These are phyloP conservation scores for Wallemia mellicola DNA, from an alignment of 1,284 basidiomycete genomes.

Conservation along the genomic window DNA sequence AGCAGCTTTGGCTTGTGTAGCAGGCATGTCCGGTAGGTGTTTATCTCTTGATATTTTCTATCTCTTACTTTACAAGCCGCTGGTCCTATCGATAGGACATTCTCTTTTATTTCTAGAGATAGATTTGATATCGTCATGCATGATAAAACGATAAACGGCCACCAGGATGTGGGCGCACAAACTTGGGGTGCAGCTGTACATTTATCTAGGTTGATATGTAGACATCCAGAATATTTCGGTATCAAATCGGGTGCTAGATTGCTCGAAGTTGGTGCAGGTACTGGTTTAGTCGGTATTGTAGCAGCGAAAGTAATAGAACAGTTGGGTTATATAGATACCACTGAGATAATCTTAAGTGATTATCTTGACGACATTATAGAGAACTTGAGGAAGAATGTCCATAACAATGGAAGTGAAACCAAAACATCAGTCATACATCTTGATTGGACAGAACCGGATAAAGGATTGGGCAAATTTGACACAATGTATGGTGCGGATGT, in stretches of 20 bases:
- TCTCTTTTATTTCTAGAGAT: conserved; percentile 20
- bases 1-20: conserved; percentile 30
- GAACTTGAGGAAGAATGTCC: conserved; percentile 39
- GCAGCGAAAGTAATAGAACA: conserved; percentile 22
- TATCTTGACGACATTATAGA: conserved; percentile 39
- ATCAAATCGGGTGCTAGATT: conserved; percentile 23
- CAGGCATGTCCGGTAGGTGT: conserved; percentile 27
- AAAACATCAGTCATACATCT: conserved; percentile 2
- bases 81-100: conserved; percentile 23
- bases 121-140: conserved; percentile 22
- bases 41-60: conserved; percentile 13
- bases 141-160: conserved; percentile 43
- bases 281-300: conserved; percentile 45
- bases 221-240: conserved; percentile 27
- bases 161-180: conserved; percentile 49
- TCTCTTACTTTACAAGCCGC: conserved; percentile 21
- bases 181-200: conserved; percentile 72
- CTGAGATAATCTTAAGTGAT: conserved; percentile 40
- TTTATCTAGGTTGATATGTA: conserved; percentile 40
- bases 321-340: conserved; percentile 5
- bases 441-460: conserved; percentile 5
- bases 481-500: conserved; percentile 35
- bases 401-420: conserved; percentile 22
- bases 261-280: conserved; percentile 62
- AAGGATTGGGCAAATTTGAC: conserved; percentile 23